phyloP scores from a whole-genome alignment of 2,329 filamentous ascomycete genomes.

The Meredithiella fracta region DNA sequence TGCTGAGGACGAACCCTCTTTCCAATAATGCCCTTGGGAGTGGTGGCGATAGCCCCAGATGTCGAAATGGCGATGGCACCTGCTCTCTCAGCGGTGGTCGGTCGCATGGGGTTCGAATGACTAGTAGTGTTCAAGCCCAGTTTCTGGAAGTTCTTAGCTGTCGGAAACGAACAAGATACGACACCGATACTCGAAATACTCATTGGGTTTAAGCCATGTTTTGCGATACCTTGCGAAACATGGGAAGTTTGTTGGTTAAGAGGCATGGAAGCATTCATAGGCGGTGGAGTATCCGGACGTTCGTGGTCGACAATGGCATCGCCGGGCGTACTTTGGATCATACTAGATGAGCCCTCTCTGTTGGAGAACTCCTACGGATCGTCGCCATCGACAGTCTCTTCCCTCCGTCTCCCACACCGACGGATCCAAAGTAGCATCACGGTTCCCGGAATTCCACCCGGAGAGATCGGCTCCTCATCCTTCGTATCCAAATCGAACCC shows the following conservation, averaged over 20 bases:
- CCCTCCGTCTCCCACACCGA: background rate
- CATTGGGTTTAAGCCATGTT: conserved; percentile 23
- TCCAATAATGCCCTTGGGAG: conserved; percentile 39
- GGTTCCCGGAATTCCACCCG: conserved; percentile 55
- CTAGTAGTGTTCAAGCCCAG: conserved; percentile 8
- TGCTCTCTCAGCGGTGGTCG: conserved; percentile 21
- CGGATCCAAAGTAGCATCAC: conserved; percentile 28
- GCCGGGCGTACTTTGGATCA: conserved; percentile 1
- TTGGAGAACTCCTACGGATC: conserved; percentile 8
- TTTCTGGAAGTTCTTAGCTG: conserved; percentile 28
- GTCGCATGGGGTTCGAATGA: conserved; percentile 26
- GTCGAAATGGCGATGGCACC: conserved; percentile 15
- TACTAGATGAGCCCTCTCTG: background rate
- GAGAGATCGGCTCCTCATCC: conserved; percentile 50
- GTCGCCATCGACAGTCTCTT: conserved; percentile 7
- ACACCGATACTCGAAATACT: conserved; percentile 45
- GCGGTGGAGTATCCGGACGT: conserved; percentile 4
- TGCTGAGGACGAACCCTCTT: conserved; percentile 48
- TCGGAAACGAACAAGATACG: conserved; percentile 46
- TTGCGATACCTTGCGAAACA: background rate
- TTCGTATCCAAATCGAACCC: conserved; percentile 30
- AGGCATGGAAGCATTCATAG: background rate
- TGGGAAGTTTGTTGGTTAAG: background rate
- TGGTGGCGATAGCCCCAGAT: conserved; percentile 37
- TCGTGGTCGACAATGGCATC: conserved; percentile 2